Base-by-base conservation (phyloP, 2,329 filamentous ascomycete species). In the Pleoardoris graminearum region DNA sequence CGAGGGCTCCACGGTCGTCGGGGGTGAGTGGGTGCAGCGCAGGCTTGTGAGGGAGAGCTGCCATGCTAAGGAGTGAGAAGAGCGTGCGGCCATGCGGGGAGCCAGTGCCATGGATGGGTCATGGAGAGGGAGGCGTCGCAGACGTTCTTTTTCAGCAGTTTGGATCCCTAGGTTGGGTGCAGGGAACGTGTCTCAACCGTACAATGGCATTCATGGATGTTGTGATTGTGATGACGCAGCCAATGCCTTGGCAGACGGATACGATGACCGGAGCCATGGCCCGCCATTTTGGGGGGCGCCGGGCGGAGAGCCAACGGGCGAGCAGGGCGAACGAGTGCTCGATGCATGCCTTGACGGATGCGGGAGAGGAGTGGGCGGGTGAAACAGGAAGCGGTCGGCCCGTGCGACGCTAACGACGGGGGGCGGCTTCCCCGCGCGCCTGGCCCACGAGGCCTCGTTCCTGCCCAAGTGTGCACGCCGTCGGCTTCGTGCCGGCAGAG, bases 1-100 rank as follows among this genome's bases (percentile, higher is more conserved):
- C 42, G 7, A 59, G 52, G 25, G 57, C 27, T 7, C 57, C 57
- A 16, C 51, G 54, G 27, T 59, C 50, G 27, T 59, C 48, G 12
- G 37, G 25, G 14, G 30, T 57, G 14, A 59, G 43, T 7, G 37
- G 42, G 37, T 54, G 51, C 14, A 59, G 43, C 14, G 57, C 38
- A 27, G 51, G 33, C n/a, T 29, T 39, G 37, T 17, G 17, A 35
- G 46, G 33, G 33, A 41, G 29, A 8, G 36, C 32, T 16, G 50
- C 39, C 54, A 56, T 57, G 22, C 6, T 50, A 38, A 21, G 32
- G 12, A 17, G 7, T 36, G 21, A 21, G 12, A 21, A 35, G 21
- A 36, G 19, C 3, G 12, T 17, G 6, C 43, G 43, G 16, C 30
- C 36, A 41, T 48, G 45, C 29, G 25, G 25, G 22, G 30, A 39